A percentile compares a stretch with the other conserved stretches of the same genome.
These are phyloP conservation scores for Amanita rimosa DNA, from an alignment of 768 basidiomycete species.

Conservation along the genomic window DNA sequence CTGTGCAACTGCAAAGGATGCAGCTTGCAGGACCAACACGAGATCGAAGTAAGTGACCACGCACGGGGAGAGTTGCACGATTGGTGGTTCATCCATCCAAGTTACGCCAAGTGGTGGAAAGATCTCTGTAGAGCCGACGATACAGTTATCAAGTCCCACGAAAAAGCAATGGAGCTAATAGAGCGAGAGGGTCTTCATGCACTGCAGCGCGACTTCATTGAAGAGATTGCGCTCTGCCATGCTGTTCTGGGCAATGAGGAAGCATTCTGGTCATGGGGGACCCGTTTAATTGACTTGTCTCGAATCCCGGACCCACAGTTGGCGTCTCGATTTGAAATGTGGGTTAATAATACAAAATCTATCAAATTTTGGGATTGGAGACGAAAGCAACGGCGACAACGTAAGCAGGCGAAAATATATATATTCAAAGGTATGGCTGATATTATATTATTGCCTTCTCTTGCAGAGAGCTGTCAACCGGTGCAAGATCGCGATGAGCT, in stretches of 20 bases:
- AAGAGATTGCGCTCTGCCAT: slow-evolving; percentile 31
- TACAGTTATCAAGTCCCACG: slow-evolving; percentile 25
- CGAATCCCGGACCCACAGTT: slow-evolving; percentile 16
- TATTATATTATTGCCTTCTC: neutral
- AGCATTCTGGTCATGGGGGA: slow-evolving; percentile 24
- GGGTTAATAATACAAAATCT: slow-evolving; percentile 19
- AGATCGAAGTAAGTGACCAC: slow-evolving; percentile 19
- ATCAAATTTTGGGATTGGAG: slow-evolving; percentile 32
- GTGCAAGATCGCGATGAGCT: neutral
- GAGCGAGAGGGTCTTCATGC: slow-evolving; percentile 30
- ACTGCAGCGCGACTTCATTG: slow-evolving; percentile 27
- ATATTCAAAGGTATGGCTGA: neutral
- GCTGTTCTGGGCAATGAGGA: slow-evolving; percentile 27
- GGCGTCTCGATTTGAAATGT: slow-evolving; percentile 17
- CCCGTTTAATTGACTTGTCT: slow-evolving; percentile 17
- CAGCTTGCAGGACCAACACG: slow-evolving; percentile 10
- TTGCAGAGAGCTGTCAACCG: neutral
- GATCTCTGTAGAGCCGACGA: slow-evolving; percentile 30
- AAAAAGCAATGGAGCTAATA: slow-evolving; percentile 25
- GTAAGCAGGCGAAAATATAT: neutral
- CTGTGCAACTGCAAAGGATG: slow-evolving; percentile 29
- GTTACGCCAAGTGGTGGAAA: slow-evolving; percentile 29
- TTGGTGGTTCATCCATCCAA: slow-evolving; percentile 24
- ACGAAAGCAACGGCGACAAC: slow-evolving; percentile 19
- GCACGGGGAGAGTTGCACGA: slow-evolving; percentile 21